These are phyloP conservation scores for Jaminaea rosea DNA, from an alignment of 1,284 basidiomycete genomes.

Conservation along the genomic window DNA sequence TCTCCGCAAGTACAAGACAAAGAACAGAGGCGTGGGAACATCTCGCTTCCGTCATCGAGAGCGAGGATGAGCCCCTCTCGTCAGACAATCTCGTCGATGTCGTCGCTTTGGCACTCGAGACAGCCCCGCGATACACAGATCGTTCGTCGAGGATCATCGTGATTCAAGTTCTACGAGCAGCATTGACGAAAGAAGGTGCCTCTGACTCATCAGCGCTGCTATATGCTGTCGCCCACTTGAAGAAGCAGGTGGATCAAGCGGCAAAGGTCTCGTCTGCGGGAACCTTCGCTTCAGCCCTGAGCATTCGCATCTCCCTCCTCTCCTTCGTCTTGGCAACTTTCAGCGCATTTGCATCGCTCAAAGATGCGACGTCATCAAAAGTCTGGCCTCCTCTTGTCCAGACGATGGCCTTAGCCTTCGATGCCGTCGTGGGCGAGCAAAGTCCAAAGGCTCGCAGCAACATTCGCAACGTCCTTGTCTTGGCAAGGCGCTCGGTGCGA, in stretches of 20 bases:
- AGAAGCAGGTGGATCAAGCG: conserved; percentile 55
- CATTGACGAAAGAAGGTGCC: conserved; percentile 42
- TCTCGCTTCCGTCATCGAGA: background rate
- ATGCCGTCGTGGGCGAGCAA: conserved; percentile 2
- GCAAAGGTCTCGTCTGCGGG: conserved; percentile 19
- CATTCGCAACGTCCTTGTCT: conserved; percentile 13
- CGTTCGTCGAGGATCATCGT: conserved; percentile 60
- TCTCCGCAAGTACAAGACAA: conserved; percentile 17
- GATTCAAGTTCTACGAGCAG: conserved; percentile 57
- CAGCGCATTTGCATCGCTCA: conserved; percentile 53
- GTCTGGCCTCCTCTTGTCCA: conserved; percentile 19
- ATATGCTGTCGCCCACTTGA: conserved; percentile 64
- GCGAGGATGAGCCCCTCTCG: conserved; percentile 47
- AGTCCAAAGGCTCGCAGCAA: background rate
- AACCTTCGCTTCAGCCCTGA: conserved; percentile 17
- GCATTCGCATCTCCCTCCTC: conserved; percentile 62
- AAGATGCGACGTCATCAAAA: conserved; percentile 6
- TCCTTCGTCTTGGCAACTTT: conserved; percentile 57
- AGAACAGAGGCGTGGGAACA: conserved; percentile 14
- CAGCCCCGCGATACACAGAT: conserved; percentile 69
- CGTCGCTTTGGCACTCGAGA: conserved; percentile 63
- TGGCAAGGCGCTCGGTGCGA: conserved; percentile 21
- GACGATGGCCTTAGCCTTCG: conserved; percentile 20
- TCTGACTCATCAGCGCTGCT: conserved; percentile 50
- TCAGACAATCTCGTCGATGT: conserved; percentile 62